Conservation (phyloP, 352 stramenopile species). For the Globisporangium uncinulatum region DNA sequence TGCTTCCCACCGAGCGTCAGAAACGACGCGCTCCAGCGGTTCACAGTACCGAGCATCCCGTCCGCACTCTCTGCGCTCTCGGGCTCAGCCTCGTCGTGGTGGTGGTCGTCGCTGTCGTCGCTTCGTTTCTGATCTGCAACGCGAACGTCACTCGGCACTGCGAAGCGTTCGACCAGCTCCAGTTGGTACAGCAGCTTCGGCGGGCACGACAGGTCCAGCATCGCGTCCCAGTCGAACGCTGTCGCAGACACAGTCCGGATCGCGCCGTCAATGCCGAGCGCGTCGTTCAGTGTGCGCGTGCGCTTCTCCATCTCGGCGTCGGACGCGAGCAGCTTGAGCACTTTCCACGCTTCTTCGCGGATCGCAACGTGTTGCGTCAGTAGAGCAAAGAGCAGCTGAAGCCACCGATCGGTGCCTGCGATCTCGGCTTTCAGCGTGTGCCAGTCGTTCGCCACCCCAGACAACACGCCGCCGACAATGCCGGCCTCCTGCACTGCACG, state of each 20-base stretch:
- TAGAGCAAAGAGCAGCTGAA: conserved; percentile 43
- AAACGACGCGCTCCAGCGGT: conserved; percentile 62
- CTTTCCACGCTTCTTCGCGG: conserved; percentile 69
- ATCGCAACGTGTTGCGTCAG: conserved; percentile 40
- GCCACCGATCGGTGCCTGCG: conserved; percentile 34
- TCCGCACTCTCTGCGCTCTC: conserved; percentile 14
- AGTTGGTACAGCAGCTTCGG: conserved; percentile 67
- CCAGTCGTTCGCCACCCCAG: conserved; percentile 54
- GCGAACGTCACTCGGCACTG: conserved; percentile 29
- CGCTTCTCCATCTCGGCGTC: conserved; percentile 67
- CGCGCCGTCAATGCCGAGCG: conserved; percentile 65
- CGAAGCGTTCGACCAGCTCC: conserved; percentile 57
- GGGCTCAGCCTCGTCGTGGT: conserved; percentile 7
- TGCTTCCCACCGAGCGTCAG: conserved; percentile 48
- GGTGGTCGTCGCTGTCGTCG: conserved; percentile 9
- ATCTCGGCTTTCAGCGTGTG: conserved; percentile 62
- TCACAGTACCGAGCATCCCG: conserved; percentile 30
- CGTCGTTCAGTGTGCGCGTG: conserved; percentile 55
- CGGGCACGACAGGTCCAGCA: conserved; percentile 53
- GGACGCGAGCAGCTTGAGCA: conserved; percentile 63
- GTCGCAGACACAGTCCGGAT: conserved; percentile 28
- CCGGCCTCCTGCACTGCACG: conserved; percentile 28
- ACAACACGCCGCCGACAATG: conserved; percentile 7
- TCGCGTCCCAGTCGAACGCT: conserved; percentile 47
- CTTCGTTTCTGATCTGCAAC: conserved; percentile 5